Evolutionary conservation across 257 asterid genomes (phyloP), one percentile per base, ranked within the genome.

Genomic region (Solanum etuberosum): DNA sequence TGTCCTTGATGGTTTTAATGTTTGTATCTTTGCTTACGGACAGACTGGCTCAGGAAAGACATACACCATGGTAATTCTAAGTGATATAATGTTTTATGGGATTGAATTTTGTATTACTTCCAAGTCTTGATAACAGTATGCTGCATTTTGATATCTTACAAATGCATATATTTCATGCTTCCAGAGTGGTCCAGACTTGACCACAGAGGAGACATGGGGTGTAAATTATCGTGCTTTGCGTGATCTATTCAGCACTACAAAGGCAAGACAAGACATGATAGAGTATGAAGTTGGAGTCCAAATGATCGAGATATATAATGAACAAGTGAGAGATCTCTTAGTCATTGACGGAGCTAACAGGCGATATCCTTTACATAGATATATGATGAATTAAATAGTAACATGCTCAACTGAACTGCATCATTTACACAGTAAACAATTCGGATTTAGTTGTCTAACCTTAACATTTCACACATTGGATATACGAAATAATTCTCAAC

Each of bases 21-120:
- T 95, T 43, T 96, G 99, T 87, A 95, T 96, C 42, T 96, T 96
- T 88, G 99, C 99, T 0, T 96, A 96, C 16, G 99, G 99, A 43
- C 98, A 96, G 91, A 96, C 98, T 23, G 98, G 99, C 77, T 95
- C 99, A 5, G 99, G 99, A 73, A 96, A 96, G 89, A 96, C 98
- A 59, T 94, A 96, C 74, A 95, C 99, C 18, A 96, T 96, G 99
- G 99, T 96, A 90, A 9, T 81, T 80, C 9, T 46, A 46, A 38
- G 83, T 67, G 9, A 63, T 20, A 86, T 68, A 42, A 35, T 2
- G 86, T 86, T 35, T 72, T 43, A 48, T 78, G 61, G 48, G 61
- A 46, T 27, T 7, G 40, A 80, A 18, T 8, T 4, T 46, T 31
- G 38, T 7, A 29, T 20, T 40, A 73, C 42, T 32, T 70, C 65